Evolutionary conservation across 2,329 filamentous ascomycete species (phyloP), one percentile per base, ranked within the genome.

Genomic region (Aspergillus amoenus): DNA sequence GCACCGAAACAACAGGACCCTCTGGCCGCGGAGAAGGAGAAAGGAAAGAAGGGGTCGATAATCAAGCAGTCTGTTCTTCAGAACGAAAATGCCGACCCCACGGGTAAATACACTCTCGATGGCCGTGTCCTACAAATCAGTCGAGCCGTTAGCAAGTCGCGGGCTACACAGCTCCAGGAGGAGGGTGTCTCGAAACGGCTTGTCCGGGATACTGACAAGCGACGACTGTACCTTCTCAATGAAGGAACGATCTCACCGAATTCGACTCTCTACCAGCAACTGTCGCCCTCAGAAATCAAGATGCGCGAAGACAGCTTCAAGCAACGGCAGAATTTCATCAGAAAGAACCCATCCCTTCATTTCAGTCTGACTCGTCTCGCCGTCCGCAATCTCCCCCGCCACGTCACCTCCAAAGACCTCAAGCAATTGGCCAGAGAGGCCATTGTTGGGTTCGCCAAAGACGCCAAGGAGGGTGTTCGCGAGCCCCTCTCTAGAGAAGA

Each of bases 391-490:
- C 83, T 99, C 5, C 94, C 94, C 3, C 87, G 90, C 61, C 87
- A 88, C 69, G 81, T 97, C 62, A 88, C 84, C 22, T 90, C 90
- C 22, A 97, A 96, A 74, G 90, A 91, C 53, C 82, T 99, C 50
- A 99, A 99, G 73, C 88, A 90, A 42, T 83, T 99, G 45, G 94
- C 94, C 11, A 86, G 94, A 63, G 85, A 94, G 73, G 94, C 91
- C n/a, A 85, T 97, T 12, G 94, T 97, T 48, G 93, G 91, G 1
- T 99, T 99, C 68, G 93, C 94, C 41, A 89, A 82, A 60, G 94
- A 99, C 67, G 91, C 93, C 63, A 96, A 93, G 71, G 82, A 81
- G 27, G 91, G 90, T 13, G 82, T 82, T 37, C 88, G 94, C 27
- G 79, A 88, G 61, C 88, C 88, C 18, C 81, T 99, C 3, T 94